These are phyloP conservation scores for Camelina neglecta DNA, from an alignment of 345 rosid genomes.

Conservation along the genomic window DNA sequence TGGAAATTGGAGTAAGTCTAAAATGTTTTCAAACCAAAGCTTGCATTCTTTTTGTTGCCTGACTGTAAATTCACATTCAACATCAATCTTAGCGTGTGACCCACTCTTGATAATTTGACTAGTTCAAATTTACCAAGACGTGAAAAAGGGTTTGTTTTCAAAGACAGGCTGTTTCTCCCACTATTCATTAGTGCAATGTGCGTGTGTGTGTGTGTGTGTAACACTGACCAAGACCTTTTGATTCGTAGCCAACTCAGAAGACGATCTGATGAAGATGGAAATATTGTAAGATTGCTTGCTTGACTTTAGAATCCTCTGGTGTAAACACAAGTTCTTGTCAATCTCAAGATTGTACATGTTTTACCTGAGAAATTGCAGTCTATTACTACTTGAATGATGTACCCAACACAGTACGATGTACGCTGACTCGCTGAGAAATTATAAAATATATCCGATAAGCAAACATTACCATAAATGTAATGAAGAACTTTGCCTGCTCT, in stretches of 20 bases:
- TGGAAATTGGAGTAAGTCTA: slow-evolving; percentile 41
- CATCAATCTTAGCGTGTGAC: slow-evolving; percentile 20
- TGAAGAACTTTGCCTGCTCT: background rate
- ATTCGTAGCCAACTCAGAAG: slow-evolving; percentile 15
- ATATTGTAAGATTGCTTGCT: background rate
- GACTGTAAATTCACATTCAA: slow-evolving; percentile 23
- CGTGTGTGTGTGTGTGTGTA: background rate
- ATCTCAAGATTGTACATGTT: background rate
- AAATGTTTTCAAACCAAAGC: background rate
- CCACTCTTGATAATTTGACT: background rate
- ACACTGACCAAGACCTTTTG: slow-evolving; percentile 4
- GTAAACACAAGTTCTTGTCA: background rate
- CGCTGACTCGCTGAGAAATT: background rate
- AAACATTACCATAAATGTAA: background rate
- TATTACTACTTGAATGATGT: background rate
- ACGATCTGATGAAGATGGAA: background rate
- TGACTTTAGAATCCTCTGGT: background rate
- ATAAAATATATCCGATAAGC: background rate
- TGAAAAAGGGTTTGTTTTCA: slow-evolving; percentile 9
- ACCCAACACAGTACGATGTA: background rate
- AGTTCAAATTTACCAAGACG: slow-evolving; percentile 21
- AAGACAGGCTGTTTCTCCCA: slow-evolving; percentile 26
- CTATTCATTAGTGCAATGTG: slow-evolving; percentile 12
- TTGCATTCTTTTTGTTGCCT: background rate
- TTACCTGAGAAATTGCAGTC: background rate